Evolutionary conservation across 306 rosid species (phyloP), one percentile per base, ranked within the genome.

Genomic region (Dryas drummondii): DNA sequence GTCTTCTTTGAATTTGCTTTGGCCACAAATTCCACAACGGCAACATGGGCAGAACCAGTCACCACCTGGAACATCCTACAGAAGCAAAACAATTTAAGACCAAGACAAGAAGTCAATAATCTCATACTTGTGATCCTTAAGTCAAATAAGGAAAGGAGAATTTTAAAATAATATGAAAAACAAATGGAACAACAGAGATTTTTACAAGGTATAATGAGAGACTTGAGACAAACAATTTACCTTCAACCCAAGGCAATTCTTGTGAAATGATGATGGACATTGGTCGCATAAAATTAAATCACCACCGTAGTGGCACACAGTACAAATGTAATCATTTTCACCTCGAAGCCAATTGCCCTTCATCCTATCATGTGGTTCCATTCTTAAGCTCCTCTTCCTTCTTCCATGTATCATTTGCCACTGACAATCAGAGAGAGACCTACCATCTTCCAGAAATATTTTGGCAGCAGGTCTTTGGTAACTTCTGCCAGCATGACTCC

Each of bases 1-100:
- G 51, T 69, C 76, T 57, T 73, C 79, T 77, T 44, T 81, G 55
- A 77, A 79, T 64, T 86, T 82, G 46, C 76, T 75, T 78, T 76
- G 78, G 68, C 81, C 80, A 80, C 98, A 94, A 78, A 86, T 76
- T 74, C 84, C 86, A 44, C 98, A 94, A 47, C 88, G 47, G 70
- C 98, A 94, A 5, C 96, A 86, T 77, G 94, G 91, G 55, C 98
- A 91, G 86, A 87, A 91, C 97, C 97, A 94, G 47, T 91, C 91
- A 64, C 98, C 97, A 14, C 81, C 87, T 15, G 98, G 98, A 76
- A 87, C 68, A 49, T 87, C 90, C 97, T 94, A 73, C 49, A 71
- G 63, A 79, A 68, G 71, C 37, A 82, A 76, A 70, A 68, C 11
- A 42, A 77, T 72, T 71, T 37, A 63, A 72, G 58, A 14, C 13